Evolutionary conservation across 2,329 filamentous ascomycete species (phyloP).

Genomic region (Ophiostoma sp.): DNA sequence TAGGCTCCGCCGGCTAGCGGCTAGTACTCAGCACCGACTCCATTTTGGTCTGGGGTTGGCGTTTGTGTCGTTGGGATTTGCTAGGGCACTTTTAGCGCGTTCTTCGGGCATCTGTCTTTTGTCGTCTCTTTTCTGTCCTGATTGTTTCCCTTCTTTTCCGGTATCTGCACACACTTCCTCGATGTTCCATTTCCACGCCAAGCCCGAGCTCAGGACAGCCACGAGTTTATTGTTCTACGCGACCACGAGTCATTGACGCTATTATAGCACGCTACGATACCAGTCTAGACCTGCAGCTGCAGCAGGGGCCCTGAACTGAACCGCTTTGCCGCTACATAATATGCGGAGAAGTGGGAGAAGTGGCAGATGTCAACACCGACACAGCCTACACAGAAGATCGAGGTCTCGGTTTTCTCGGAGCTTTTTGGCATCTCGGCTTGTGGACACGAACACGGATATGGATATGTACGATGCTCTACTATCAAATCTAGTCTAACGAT

Average conservation of each 20-base stretch:
- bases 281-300: neutral
- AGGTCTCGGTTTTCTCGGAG: neutral
- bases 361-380: no score
- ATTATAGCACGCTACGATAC: neutral
- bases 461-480: neutral
- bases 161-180: neutral
- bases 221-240: neutral
- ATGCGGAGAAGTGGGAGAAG: neutral
- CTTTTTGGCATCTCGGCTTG: neutral
- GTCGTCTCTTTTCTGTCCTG: neutral
- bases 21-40: neutral
- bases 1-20: neutral
- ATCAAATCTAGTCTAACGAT: neutral
- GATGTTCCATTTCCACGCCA: neutral
- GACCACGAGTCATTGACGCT: neutral
- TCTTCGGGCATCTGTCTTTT: neutral
- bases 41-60: neutral
- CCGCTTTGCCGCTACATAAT: neutral
- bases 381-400: neutral
- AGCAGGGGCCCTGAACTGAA: no score
- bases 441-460: neutral
- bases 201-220: neutral
- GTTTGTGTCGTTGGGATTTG: neutral
- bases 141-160: neutral
- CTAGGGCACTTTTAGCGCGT: neutral